Base-by-base conservation (phyloP, 331 rosid genomes). In the Acacia pycnantha region DNA sequence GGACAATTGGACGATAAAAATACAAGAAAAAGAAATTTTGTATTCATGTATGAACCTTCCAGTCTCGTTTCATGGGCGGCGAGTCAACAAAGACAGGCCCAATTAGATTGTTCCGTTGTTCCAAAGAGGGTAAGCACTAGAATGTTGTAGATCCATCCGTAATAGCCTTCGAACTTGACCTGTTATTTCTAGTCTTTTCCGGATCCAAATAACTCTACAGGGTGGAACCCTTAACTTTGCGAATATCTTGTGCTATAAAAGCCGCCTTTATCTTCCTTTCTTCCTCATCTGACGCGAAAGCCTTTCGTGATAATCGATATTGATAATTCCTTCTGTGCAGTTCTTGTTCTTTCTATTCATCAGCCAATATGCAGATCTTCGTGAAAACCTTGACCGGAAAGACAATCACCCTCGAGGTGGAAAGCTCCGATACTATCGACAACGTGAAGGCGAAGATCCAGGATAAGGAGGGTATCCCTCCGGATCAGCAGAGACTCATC, bases 301-400 rank as follows among this genome's bases (percentile, higher is more conserved):
- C 69, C 43, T 6, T 16, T 15, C 40, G 10, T 6, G 7, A 4
- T 0, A n/a, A 11, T 22, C 10, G 37, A 16, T 22, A n/a, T 13
- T 9, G 24, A 4, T 1, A 26, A 2, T 24, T 24, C 8, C 4
- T 7, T 22, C 13, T 27, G 11, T 27, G 21, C 9, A 2, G 1
- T 22, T 44, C 1, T 2, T 13, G 2, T 24, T 8, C 8, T 29
- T 2, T 48, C 5, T 0, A 18, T 71, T 26, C 14, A 8, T 14
- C 48, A 10, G 12, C 29, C 26, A 18, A 8, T 18, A 76, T 76
- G 79, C 79, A 76, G 79, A 76, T 76, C 79, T 76, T 76, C 51
- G 70, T 76, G 4, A 76, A 76, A 50, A 75, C 77, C 37, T 50
- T 73, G 62, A 73, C 77, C 44, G 77, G 77, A 62, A 73, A 73